Conservation (phyloP, 2,329 filamentous ascomycete species). For the Claviceps digitariae region DNA sequence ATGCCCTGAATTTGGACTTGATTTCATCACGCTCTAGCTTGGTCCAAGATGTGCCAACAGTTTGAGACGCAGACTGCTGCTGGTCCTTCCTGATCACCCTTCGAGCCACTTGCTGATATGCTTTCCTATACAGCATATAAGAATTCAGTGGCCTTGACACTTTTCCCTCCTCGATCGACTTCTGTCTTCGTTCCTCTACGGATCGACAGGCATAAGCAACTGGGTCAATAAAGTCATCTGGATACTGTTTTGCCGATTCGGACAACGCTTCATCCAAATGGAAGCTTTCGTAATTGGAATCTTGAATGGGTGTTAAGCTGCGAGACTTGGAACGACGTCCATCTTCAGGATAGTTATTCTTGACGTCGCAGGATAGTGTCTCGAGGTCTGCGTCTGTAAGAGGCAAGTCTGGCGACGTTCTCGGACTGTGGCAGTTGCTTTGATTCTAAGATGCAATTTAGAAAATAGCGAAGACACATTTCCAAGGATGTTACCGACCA, state of each 20-base stretch:
- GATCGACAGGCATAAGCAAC: constrained; percentile 4
- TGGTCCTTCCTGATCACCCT: constrained; percentile 81
- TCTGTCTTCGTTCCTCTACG: constrained; percentile 4
- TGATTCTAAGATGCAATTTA: neutral
- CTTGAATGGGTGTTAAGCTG: neutral
- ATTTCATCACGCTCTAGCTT: constrained; percentile 61
- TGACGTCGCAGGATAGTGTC: neutral
- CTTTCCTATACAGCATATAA: constrained; percentile 94
- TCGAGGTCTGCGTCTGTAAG: neutral
- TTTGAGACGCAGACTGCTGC: constrained; percentile 79
- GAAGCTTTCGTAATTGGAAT: neutral
- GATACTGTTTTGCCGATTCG: neutral
- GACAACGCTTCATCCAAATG: constrained; percentile 6
- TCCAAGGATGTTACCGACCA: neutral
- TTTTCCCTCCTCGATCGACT: constrained; percentile 22
- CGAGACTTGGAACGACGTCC: neutral
- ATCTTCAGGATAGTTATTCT: neutral
- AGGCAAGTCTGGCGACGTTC: neutral
- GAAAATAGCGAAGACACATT: neutral
- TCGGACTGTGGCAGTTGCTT: neutral
- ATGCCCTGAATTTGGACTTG: constrained; percentile 60
- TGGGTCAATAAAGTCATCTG: constrained; percentile 1
- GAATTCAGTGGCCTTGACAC: constrained; percentile 83
- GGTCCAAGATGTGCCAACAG: constrained; percentile 75
- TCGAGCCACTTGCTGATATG: constrained; percentile 68